These are phyloP conservation scores for Bryum argenteum DNA, from an alignment of 225 moss, liverwort and hornwort species.

Conservation along the genomic window DNA sequence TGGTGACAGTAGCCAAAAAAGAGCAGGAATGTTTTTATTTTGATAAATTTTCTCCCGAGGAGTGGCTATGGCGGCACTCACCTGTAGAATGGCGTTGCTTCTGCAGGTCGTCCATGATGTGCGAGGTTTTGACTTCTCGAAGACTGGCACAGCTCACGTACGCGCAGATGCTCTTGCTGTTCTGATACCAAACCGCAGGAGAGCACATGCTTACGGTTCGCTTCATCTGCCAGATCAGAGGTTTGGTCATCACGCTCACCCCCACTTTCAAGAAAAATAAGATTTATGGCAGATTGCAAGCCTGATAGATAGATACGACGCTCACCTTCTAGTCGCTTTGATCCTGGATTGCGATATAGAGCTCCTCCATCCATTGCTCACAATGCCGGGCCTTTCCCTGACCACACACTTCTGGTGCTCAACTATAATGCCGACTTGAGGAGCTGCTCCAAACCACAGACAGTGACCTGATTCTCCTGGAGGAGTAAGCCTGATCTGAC, in stretches of 20 bases:
- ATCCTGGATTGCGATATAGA: no score
- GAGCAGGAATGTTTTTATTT: not conserved
- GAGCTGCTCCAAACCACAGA: no score
- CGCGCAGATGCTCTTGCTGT: slow-evolving; percentile 74
- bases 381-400: no score
- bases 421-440: no score
- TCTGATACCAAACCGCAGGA: slow-evolving; percentile 84
- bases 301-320: no score
- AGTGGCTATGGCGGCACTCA: slow-evolving; percentile 19
- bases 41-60: not conserved
- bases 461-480: no score
- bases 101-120: slow-evolving; percentile 63
- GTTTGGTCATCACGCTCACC: not conserved
- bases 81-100: slow-evolving; percentile 49
- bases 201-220: slow-evolving; percentile 74
- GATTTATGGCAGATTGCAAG: slow-evolving; percentile 1
- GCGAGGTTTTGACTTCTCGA: slow-evolving; percentile 81
- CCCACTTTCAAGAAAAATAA: not conserved
- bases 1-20: no score
- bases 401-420: no score
- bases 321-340: no score
- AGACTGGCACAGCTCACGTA: slow-evolving; percentile 83
- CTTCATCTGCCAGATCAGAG: slow-evolving; percentile 57
- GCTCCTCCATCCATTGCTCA: no score
- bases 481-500: no score